These are phyloP conservation scores for Microdochium bolleyi DNA, from an alignment of 2,329 filamentous ascomycete genomes.

Conservation along the genomic window DNA sequence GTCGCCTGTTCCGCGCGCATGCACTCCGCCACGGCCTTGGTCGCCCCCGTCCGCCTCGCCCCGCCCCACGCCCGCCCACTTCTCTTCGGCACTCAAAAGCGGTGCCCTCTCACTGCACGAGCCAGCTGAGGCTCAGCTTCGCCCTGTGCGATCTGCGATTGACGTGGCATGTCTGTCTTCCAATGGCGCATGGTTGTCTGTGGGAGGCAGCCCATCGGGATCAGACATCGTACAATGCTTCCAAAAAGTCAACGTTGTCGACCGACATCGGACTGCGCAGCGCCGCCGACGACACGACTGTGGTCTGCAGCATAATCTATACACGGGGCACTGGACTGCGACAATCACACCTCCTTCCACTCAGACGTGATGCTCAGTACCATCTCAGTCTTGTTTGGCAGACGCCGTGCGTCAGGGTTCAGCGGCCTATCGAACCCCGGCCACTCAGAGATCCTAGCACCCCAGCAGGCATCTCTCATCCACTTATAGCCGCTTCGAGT, in stretches of 20 bases:
- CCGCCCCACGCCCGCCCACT: background rate
- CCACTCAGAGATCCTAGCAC: background rate
- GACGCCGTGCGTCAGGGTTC: background rate
- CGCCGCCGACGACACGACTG: too few species aligned
- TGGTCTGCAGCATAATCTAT: too few species aligned
- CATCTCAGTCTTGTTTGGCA: background rate
- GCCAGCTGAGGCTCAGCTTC: background rate
- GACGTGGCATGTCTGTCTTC: background rate
- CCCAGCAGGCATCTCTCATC: background rate
- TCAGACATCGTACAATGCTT: background rate
- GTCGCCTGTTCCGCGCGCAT: too few species aligned
- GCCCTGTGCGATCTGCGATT: background rate
- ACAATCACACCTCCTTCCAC: too few species aligned
- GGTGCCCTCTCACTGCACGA: background rate
- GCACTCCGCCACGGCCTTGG: background rate
- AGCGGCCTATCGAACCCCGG: background rate
- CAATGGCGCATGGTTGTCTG: background rate
- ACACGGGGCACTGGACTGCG: too few species aligned
- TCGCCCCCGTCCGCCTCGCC: background rate
- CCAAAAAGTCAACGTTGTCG: too few species aligned
- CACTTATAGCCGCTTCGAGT: background rate
- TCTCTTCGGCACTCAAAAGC: background rate
- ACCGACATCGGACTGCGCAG: too few species aligned
- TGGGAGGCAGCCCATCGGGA: background rate
- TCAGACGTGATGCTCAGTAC: too few species aligned